Evolutionary conservation across 208 protist species (phyloP).

Genomic region (Trypanosoma rangeli): DNA sequence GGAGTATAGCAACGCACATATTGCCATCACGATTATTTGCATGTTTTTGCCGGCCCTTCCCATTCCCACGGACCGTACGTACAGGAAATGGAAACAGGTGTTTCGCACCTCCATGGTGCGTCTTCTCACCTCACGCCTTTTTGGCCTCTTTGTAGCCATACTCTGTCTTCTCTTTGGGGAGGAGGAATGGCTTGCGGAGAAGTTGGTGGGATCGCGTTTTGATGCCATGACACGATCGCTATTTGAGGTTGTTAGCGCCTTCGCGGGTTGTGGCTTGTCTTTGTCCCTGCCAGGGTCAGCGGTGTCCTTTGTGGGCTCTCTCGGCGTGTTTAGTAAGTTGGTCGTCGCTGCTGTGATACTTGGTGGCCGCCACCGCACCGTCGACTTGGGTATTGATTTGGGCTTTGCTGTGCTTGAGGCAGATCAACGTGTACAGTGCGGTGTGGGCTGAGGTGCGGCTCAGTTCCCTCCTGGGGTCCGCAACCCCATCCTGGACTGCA

Average conservation of each 20-base stretch:
- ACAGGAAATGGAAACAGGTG: slow-evolving; percentile 74
- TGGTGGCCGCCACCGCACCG: slow-evolving; percentile 72
- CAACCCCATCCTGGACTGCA: no score
- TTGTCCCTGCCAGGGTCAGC: slow-evolving; percentile 33
- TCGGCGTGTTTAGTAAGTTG: slow-evolving; percentile 48
- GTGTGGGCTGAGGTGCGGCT: not conserved
- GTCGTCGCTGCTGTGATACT: slow-evolving; percentile 64
- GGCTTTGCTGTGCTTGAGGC: slow-evolving; percentile 50
- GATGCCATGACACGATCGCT: slow-evolving; percentile 73
- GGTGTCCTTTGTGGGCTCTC: slow-evolving; percentile 58
- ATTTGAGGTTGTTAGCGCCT: slow-evolving; percentile 81
- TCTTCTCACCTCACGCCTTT: slow-evolving; percentile 72
- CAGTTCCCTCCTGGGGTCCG: not conserved
- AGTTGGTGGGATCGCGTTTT: slow-evolving; percentile 42
- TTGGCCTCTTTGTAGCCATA: slow-evolving; percentile 73
- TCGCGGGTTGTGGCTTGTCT: slow-evolving; percentile 68
- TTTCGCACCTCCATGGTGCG: slow-evolving; percentile 64
- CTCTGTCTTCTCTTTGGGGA: slow-evolving; percentile 58
- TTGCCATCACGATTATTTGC: slow-evolving; percentile 68
- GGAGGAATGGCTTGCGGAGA: slow-evolving; percentile 32
- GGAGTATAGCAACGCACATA: slow-evolving; percentile 71
- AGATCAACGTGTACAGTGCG: slow-evolving; percentile 12
- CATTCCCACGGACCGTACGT: slow-evolving; percentile 72
- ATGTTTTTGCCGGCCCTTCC: slow-evolving; percentile 82
- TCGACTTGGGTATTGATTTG: slow-evolving; percentile 80